Conservation (phyloP, 768 basidiomycete species). For the Tulasnella sp. region DNA sequence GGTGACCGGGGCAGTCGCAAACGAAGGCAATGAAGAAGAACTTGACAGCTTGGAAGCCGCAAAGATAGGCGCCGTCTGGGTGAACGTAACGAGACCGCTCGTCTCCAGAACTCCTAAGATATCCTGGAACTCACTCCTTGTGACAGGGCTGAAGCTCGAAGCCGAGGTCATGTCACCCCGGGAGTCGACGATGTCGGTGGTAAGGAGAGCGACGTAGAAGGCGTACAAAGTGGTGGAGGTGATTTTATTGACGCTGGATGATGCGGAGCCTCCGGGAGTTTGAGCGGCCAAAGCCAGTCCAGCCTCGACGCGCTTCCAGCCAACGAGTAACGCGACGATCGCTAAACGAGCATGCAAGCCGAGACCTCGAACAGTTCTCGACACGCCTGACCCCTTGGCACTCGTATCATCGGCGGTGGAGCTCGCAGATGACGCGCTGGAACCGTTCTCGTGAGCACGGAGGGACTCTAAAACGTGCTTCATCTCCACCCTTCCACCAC, state of each 20-base stretch:
- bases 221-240: constrained; percentile 6
- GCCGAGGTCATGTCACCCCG: not conserved
- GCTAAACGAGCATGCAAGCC: constrained; percentile 17
- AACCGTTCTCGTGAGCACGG: constrained; percentile 11
- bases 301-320: constrained; percentile 10
- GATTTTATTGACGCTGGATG: constrained; percentile 1
- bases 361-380: constrained; percentile 11
- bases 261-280: not conserved
- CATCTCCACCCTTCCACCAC: constrained; percentile 11
- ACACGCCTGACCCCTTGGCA: constrained; percentile 1
- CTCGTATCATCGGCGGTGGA: not conserved
- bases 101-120: constrained; percentile 17
- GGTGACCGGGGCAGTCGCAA: constrained; percentile 1
- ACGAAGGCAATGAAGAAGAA: constrained; percentile 1
- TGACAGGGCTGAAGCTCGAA: constrained; percentile 14
- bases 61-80: not conserved
- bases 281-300: not conserved
- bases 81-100: constrained; percentile 13
- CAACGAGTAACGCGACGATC: constrained; percentile 15
- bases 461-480: constrained; percentile 19
- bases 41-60: not conserved
- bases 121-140: constrained; percentile 18
- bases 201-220: constrained; percentile 10
- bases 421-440: not conserved
- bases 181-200: not conserved